Percentiles rank a stretch among this genome's conserved stretches.
Conservation (phyloP, 2,329 filamentous ascomycete genomes). For the Colletotrichum paranaense region DNA sequence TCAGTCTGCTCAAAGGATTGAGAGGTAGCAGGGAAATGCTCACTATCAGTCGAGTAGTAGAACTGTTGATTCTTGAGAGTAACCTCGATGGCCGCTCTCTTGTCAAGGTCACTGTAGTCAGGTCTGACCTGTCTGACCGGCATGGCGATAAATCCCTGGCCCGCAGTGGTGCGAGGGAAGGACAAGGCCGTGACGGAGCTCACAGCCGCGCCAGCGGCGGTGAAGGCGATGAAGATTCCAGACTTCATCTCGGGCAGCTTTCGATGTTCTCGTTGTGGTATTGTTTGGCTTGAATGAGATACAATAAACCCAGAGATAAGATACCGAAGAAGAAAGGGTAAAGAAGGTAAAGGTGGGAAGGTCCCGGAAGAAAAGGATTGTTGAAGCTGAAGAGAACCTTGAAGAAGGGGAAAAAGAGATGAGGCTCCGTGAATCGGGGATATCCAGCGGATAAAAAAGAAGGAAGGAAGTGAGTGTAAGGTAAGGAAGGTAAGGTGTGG, state of each 20-base stretch:
- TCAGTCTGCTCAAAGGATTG: not conserved
- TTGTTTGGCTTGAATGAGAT: constrained; percentile 6
- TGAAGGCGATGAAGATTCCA: constrained; percentile 3
- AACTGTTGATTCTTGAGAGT: constrained; percentile 49
- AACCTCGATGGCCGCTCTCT: constrained; percentile 42
- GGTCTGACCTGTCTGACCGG: constrained; percentile 42
- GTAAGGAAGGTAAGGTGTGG: not conserved
- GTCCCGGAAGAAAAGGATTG: not conserved
- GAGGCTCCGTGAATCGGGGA: constrained; percentile 4
- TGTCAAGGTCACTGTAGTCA: constrained; percentile 13
- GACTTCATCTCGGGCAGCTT: constrained; percentile 21
- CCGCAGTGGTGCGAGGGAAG: constrained; percentile 44
- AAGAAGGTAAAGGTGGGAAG: constrained; percentile 1
- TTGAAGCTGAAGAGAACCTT: constrained; percentile 17
- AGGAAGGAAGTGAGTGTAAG: not conserved
- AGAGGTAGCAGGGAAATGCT: constrained; percentile 32
- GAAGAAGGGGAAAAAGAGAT: not conserved
- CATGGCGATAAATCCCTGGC: constrained; percentile 51
- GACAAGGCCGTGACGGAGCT: constrained; percentile 23
- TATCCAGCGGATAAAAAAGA: constrained; percentile 10
- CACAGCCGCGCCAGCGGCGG: constrained; percentile 16
- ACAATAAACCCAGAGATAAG: not conserved
- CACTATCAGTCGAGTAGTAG: constrained; percentile 53
- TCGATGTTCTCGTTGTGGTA: not conserved
- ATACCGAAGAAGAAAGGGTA: not conserved